Evolutionary conservation across 177 flowering plant species (phyloP), one percentile per base, ranked within the genome.

Genomic region (Vitis hybrid): DNA sequence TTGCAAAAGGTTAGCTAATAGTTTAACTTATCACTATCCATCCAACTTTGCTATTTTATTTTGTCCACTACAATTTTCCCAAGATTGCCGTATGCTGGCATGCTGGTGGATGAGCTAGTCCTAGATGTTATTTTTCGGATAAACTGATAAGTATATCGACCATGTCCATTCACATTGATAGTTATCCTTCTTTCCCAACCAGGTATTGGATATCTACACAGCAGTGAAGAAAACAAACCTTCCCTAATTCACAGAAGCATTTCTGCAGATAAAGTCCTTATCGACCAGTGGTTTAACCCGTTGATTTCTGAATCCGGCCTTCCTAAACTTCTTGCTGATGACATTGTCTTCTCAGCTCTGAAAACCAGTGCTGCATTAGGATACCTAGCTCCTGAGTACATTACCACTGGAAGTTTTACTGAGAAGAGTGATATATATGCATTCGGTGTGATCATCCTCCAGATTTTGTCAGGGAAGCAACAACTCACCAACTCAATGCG

Each of bases 341-440:
- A 95, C 72, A 82, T 86, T 29, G 85, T 93, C 67, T 96, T 86
- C 85, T 96, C 97, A 10, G 79, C 89, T 66, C 93, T 93, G 65
- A 96, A 96, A 70, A 82, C 77, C 48, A 90, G 97, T 65, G 99
- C 98, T 22, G 95, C 98, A 6, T 82, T 93, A 91, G 99, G 99
- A 50, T 96, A 91, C 77, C 77, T 95, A 48, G 97, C 99, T 29
- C 99, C 98, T 1, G 99, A 95, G 60, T 96, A 96, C 81, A 79
- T 92, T 3, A 89, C 91, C 14, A 87, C 90, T 0, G 98, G 98
- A 26, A 84, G 90, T 3, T 96, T 91, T 68, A 96, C 99, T 0
- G 90, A 90, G 70, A 90, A 88, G 79, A 96, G 95, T 49, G 97
- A 96, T 56, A 78, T 93, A 8, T 96, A 86, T 71, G 92, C 97